Evolutionary conservation across 768 basidiomycete genomes (phyloP).

Genomic region (Hericium coralloides): DNA sequence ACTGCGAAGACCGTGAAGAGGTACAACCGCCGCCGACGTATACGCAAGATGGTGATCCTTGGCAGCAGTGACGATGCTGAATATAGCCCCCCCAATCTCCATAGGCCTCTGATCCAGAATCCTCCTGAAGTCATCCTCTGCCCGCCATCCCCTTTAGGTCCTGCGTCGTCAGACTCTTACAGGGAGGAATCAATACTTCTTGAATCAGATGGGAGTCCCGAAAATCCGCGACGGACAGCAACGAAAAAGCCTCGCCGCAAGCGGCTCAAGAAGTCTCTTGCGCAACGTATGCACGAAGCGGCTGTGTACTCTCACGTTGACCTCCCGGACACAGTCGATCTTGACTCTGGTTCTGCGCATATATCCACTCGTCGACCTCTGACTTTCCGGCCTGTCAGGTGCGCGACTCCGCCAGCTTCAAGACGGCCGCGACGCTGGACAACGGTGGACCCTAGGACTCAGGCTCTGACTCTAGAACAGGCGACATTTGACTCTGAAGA

Average conservation of each 20-base stretch:
- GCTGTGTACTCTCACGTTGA: slow-evolving; percentile 10
- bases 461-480: background rate
- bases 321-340: background rate
- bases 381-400: slow-evolving; percentile 4
- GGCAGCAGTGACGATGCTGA: background rate
- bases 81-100: background rate
- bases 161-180: no score
- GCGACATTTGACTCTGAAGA: no score
- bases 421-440: background rate
- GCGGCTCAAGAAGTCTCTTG: slow-evolving; percentile 7
- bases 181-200: no score
- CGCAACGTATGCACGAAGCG: slow-evolving; percentile 12
- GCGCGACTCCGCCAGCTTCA: slow-evolving; percentile 1
- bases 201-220: background rate
- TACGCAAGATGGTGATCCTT: background rate
- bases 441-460: background rate
- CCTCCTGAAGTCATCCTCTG: no score
- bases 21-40: background rate
- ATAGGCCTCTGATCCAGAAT: no score
- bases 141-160: no score
- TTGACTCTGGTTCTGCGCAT: slow-evolving; percentile 1
- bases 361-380: slow-evolving; percentile 9
- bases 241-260: slow-evolving; percentile 1
- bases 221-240: background rate
- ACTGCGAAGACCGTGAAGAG: background rate